These are phyloP conservation scores for Plasmodium yoelii DNA, from an alignment of 169 alveolate species.

Conservation along the genomic window DNA sequence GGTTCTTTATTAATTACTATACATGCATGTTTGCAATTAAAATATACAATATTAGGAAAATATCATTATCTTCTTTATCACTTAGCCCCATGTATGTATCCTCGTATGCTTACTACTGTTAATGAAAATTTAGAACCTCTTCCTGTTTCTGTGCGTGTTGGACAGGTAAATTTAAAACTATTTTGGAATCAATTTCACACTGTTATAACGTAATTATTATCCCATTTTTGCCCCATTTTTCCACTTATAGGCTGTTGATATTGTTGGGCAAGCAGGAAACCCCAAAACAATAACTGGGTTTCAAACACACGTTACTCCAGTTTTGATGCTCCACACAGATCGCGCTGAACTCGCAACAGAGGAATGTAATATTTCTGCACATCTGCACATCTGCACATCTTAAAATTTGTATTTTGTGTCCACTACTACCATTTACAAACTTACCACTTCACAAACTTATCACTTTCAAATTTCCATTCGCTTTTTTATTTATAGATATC, in stretches of 20 bases:
- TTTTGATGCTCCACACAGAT: conserved; percentile 92
- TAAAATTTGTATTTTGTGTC: not conserved
- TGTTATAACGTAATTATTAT: no score
- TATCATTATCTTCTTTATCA: conserved; percentile 94
- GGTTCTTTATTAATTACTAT: conserved; percentile 94
- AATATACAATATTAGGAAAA: conserved; percentile 89
- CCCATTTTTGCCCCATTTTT: not conserved
- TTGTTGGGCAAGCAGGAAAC: conserved; percentile 98
- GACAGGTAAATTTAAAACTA: conserved; percentile 37
- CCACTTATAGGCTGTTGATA: conserved; percentile 93
- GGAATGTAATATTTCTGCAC: conserved; percentile 83
- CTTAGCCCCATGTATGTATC: conserved; percentile 94
- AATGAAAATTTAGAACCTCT: conserved; percentile 93
- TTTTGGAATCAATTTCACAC: not conserved
- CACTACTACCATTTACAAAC: conserved; percentile 6
- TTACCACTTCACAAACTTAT: not conserved
- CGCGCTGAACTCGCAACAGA: conserved; percentile 96
- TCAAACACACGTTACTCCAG: conserved; percentile 99
- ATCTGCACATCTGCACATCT: not conserved
- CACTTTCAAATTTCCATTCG: not conserved
- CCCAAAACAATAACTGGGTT: conserved; percentile 98
- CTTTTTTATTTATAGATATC: conserved; percentile 27
- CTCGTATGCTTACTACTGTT: conserved; percentile 90
- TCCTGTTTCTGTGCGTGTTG: conserved; percentile 90
- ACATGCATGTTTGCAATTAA: conserved; percentile 92